Evolutionary conservation across 257 asterid genomes (phyloP).

Genomic region (Nicotiana knightiana): DNA sequence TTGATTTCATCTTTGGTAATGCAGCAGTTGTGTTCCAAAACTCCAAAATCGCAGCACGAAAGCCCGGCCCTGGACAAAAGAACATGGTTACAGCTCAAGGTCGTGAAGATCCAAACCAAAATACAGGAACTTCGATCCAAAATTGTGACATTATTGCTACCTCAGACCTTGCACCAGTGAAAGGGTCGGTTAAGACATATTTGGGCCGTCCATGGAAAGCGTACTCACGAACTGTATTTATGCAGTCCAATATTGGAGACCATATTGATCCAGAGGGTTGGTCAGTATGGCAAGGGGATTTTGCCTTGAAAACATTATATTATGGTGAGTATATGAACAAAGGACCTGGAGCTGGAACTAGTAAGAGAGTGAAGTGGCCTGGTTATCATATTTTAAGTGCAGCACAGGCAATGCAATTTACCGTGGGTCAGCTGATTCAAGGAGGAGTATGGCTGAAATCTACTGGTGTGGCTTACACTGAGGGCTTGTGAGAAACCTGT

Average conservation of each 20-base stretch:
- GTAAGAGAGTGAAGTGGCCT: conserved; percentile 16
- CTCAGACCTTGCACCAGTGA: conserved; percentile 15
- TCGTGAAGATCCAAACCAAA: conserved; percentile 28
- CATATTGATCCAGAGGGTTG: conserved; percentile 22
- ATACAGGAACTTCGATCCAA: conserved; percentile 43
- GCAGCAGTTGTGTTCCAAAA: conserved; percentile 41
- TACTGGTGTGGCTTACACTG: conserved; percentile 15
- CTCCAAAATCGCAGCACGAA: conserved; percentile 29
- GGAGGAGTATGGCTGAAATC: conserved; percentile 20
- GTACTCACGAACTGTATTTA: conserved; percentile 16
- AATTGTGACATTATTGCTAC: conserved; percentile 13
- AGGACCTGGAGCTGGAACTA: conserved; percentile 20
- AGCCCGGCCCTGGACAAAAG: conserved; percentile 30
- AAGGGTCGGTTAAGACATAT: background rate
- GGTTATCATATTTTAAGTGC: conserved; percentile 9
- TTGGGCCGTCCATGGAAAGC: conserved; percentile 31
- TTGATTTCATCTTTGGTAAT: conserved; percentile 55
- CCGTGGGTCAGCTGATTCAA: conserved; percentile 13
- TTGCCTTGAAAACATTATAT: conserved; percentile 12
- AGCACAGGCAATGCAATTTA: conserved; percentile 13
- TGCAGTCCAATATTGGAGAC: conserved; percentile 18
- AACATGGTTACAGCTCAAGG: conserved; percentile 57
- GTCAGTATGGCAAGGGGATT: conserved; percentile 16
- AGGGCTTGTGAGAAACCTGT: conserved; percentile 6
- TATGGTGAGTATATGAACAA: conserved; percentile 24